Conservation (phyloP, 176 grass and related monocot species). For the Sorghum bicolor region Sorghum_bicolor_NCBIv3 NC_012870.2:67175001-67175500, state of each 20-base stretch:
- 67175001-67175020: background rate
- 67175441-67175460: conserved; percentile 87
- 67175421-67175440: conserved; percentile 80
- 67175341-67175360: conserved; percentile 15
- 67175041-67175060: background rate
- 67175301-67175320: background rate
- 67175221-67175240: conserved; percentile 37
- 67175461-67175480: conserved; percentile 78
- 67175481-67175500: conserved; percentile 18
- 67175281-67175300: conserved; percentile 14
- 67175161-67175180: conserved; percentile 4
- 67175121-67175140: conserved; percentile 21
- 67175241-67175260: background rate
- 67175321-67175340: conserved; percentile 3
- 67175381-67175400: conserved; percentile 29
- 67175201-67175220: conserved; percentile 22
- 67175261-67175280: background rate
- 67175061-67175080: conserved; percentile 21
- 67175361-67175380: conserved; percentile 32
- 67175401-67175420: conserved; percentile 86
- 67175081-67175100: conserved; percentile 12
- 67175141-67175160: conserved; percentile 38
- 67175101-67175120: conserved; percentile 11
- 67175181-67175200: background rate
- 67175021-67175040: conserved; percentile 14